Evolutionary conservation across 768 basidiomycete genomes (phyloP), one percentile per base, ranked within the genome.

Genomic region (Lactarius indigo): DNA sequence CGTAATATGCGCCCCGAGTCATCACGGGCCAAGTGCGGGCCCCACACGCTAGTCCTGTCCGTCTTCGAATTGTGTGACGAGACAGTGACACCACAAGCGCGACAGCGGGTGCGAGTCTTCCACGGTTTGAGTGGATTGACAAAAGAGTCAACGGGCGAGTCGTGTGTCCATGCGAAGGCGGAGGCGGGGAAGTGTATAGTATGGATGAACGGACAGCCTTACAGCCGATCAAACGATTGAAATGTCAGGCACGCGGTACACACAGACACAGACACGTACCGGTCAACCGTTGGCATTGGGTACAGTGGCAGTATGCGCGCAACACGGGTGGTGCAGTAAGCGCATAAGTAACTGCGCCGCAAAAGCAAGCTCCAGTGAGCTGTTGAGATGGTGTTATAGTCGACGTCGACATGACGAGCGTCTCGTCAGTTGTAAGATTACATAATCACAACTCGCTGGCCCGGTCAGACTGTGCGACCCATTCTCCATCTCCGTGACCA

Each of bases 301-400:
- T 85, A 72, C 89, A 91, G 71, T 90, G 89, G 68, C 87, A 90
- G 71, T 85, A 89, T 6, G 85, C 87, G 68, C 83, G 84, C 39
- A 85, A 75, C 4, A 83, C 69, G 0, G 88, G 86, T 39, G 72
- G 74, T 1, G 83, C 84, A 13, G 73, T 74, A 2, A 86, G 78
- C 57, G 77, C 66, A 68, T 85, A 89, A 0, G 82, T 74, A 5
- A 83, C 76, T 3, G 77, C 69, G n/a, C 83, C 79, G 66, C 89
- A 90, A 71, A 84, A 87, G 74, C 88, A 90, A 42, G 79, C 75
- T 54, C 88, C 88, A 66, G 60, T 64, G 54, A 75, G 41, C 30
- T 67, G 64, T 6, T 20, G 57, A 26, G 61, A 59, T 7, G 44
- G 66, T 2, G 60, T 61, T 50, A 68, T 56, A 1, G 64, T 31